phyloP scores from a whole-genome alignment of 176 grass and related monocot species.

The Leersia perrieri region DNA sequence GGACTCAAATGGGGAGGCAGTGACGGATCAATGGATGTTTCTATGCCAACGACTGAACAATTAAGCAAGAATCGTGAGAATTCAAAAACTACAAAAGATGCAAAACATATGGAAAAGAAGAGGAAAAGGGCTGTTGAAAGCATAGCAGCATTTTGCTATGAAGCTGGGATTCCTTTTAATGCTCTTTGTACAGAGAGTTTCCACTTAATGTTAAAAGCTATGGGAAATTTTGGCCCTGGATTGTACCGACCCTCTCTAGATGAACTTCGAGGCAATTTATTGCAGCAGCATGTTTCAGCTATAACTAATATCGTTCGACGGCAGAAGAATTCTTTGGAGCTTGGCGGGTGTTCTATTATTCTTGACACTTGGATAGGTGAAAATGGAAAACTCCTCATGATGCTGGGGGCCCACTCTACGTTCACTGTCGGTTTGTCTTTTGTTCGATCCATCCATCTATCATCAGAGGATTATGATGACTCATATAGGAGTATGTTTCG shows the following conservation, averaged over 20 bases:
- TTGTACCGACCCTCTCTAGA: not conserved
- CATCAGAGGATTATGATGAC: not conserved
- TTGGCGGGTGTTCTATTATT: constrained; percentile 8
- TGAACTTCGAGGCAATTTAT: not conserved
- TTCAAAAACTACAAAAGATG: not conserved
- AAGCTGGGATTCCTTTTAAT: constrained; percentile 17
- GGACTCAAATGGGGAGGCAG: not conserved
- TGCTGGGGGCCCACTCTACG: not conserved
- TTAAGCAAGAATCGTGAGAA: not conserved
- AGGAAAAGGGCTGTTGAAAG: not conserved
- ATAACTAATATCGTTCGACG: not conserved
- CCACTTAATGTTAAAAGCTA: constrained; percentile 4
- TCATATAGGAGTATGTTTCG: not conserved
- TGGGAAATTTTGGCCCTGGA: not conserved
- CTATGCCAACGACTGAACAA: not conserved
- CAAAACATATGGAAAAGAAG: not conserved
- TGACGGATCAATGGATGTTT: not conserved
- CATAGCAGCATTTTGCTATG: not conserved
- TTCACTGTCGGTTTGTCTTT: not conserved
- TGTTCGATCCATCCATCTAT: not conserved
- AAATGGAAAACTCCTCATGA: not conserved
- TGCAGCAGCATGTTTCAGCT: not conserved
- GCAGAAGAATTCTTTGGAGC: not conserved
- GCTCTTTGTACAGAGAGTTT: not conserved
- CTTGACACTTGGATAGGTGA: not conserved